Percentiles rank a stretch among this genome's conserved stretches.
These are phyloP conservation scores for Brassica carinata DNA, from an alignment of 345 rosid species.

Conservation along the genomic window DNA sequence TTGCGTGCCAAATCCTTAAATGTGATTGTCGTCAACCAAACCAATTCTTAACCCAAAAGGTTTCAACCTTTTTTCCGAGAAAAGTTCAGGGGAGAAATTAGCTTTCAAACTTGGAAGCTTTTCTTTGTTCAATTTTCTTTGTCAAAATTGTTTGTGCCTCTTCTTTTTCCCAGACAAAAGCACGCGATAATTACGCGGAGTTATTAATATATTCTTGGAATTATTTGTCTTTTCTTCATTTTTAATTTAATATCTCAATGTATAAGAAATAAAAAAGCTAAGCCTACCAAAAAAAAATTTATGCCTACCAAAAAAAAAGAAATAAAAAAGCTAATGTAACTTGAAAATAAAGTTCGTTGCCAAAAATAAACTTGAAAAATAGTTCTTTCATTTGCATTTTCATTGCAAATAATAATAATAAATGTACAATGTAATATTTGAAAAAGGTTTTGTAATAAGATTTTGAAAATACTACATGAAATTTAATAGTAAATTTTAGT, in stretches of 20 bases:
- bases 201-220: slow-evolving; percentile 37
- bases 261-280: neutral
- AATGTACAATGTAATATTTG: neutral
- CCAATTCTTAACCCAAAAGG: slow-evolving; percentile 33
- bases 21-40: slow-evolving; percentile 33
- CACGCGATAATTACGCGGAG: slow-evolving; percentile 32
- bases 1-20: slow-evolving; percentile 32
- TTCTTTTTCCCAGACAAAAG: slow-evolving; percentile 2
- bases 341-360: neutral
- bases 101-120: slow-evolving; percentile 34
- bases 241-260: neutral
- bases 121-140: slow-evolving; percentile 10
- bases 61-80: slow-evolving; percentile 22
- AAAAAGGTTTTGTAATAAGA: neutral
- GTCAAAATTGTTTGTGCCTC: slow-evolving; percentile 2
- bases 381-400: neutral
- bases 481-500: too few relatives aligned
- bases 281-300: too few relatives aligned
- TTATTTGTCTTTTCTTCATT: neutral
- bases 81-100: slow-evolving; percentile 30
- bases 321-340: neutral
- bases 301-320: neutral
- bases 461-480: neutral
- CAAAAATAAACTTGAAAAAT: neutral
- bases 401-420: too few relatives aligned